These are phyloP conservation scores for Alternaria consortialis DNA, from an alignment of 2,329 filamentous ascomycete genomes.

Conservation along the genomic window DNA sequence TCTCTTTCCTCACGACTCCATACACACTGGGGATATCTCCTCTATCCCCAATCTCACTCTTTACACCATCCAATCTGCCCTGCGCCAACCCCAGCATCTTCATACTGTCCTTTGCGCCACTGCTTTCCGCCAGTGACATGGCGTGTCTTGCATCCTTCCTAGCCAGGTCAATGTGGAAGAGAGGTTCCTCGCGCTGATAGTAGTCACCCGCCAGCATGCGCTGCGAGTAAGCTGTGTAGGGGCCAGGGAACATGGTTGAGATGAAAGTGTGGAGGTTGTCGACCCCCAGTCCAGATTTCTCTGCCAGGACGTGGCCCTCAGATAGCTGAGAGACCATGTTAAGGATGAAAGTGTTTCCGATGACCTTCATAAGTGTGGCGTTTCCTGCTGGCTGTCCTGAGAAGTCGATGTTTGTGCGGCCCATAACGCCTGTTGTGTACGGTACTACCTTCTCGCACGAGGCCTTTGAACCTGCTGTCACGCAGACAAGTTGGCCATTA, in stretches of 20 bases:
- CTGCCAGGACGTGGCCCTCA: constrained; percentile 79
- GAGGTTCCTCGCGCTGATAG: constrained; percentile 76
- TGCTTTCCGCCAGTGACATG: constrained; percentile 68
- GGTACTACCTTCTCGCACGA: constrained; percentile 72
- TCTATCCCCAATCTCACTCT: constrained; percentile 71
- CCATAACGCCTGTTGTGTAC: constrained; percentile 77
- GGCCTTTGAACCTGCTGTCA: constrained; percentile 71
- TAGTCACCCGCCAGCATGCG: constrained; percentile 82
- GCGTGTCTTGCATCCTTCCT: constrained; percentile 84
- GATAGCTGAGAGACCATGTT: constrained; percentile 83
- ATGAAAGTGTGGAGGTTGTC: constrained; percentile 76
- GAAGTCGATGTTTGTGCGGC: constrained; percentile 74
- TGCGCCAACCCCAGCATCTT: constrained; percentile 73
- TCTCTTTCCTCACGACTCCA: constrained; percentile 77
- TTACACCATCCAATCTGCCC: constrained; percentile 71
- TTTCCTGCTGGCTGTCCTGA: constrained; percentile 72
- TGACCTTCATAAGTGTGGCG: constrained; percentile 77
- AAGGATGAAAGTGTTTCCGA: constrained; percentile 87
- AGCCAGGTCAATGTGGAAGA: constrained; percentile 84
- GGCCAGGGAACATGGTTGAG: constrained; percentile 76
- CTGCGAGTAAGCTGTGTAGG: constrained; percentile 76
- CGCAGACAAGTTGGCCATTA: constrained; percentile 73
- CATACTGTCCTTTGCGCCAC: constrained; percentile 65
- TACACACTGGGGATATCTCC: constrained; percentile 87
- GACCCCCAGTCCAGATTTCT: constrained; percentile 79